A percentile compares a stretch with the other conserved stretches of the same genome.
phyloP scores from a whole-genome alignment of 768 basidiomycete species.

The Russula compacta region DNA sequence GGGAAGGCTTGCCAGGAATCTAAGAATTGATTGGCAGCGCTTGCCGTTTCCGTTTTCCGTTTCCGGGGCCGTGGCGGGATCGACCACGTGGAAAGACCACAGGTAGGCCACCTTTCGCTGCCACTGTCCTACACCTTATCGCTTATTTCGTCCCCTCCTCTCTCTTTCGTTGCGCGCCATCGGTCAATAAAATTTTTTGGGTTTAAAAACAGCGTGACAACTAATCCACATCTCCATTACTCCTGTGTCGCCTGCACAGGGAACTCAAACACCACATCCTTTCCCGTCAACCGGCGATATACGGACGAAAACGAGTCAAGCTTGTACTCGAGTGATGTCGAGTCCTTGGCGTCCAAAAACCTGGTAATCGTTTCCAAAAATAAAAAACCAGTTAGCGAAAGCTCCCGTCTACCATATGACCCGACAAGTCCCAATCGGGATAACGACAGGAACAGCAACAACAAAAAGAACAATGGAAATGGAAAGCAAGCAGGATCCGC shows the following conservation, averaged over 20 bases:
- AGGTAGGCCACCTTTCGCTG: too few relatives aligned
- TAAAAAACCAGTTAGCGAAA: background rate
- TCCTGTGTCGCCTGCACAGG: constrained; percentile 59
- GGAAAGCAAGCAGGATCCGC: background rate
- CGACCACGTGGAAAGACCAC: background rate
- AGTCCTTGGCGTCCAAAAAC: constrained; percentile 95
- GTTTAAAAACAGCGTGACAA: background rate
- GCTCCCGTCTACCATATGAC: background rate
- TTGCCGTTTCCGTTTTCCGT: too few relatives aligned
- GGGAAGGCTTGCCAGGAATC: background rate
- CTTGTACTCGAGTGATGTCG: constrained; percentile 99
- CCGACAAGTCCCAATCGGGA: constrained; percentile 5
- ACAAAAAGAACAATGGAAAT: constrained; percentile 4
- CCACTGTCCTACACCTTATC: background rate
- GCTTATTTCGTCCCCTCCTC: background rate
- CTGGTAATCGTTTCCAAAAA: constrained; percentile 32
- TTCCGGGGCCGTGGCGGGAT: background rate
- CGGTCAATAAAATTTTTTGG: background rate
- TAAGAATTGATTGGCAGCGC: background rate
- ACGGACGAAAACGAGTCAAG: constrained; percentile 98
- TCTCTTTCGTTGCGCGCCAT: background rate
- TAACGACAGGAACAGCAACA: background rate
- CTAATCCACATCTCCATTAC: constrained; percentile 32
- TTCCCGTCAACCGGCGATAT: constrained; percentile 91
- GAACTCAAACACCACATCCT: constrained; percentile 94